These are phyloP conservation scores for Phytophthora cryptogea DNA, from an alignment of 352 stramenopile genomes.

Conservation along the genomic window DNA sequence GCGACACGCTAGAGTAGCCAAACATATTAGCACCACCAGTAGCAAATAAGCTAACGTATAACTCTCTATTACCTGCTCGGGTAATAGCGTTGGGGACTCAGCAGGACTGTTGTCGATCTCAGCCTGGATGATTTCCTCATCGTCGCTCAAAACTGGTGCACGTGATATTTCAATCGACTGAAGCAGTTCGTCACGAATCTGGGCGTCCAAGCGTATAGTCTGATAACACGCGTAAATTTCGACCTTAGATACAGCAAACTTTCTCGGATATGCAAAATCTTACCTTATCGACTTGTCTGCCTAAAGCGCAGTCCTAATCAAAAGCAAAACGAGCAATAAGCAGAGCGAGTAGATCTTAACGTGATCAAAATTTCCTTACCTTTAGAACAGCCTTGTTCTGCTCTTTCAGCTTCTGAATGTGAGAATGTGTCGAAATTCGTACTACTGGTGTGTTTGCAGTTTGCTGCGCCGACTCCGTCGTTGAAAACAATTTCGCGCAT, in stretches of 20 bases:
- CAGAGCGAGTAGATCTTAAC: neutral
- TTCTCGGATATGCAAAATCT: neutral
- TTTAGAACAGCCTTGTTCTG: slow-evolving; percentile 22
- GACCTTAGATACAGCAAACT: neutral
- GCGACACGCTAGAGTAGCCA: slow-evolving; percentile 39
- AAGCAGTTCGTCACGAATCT: slow-evolving; percentile 50
- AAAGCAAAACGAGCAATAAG: neutral
- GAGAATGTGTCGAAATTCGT: slow-evolving; percentile 11
- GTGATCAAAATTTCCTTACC: slow-evolving; percentile 13
- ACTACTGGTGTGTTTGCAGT: neutral
- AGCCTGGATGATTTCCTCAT: neutral
- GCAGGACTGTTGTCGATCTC: slow-evolving; percentile 8
- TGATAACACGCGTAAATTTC: slow-evolving; percentile 6
- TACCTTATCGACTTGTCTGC: slow-evolving; percentile 47
- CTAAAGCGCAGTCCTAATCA: slow-evolving; percentile 32
- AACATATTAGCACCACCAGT: neutral
- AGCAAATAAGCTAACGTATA: neutral
- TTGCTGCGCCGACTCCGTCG: slow-evolving; percentile 15
- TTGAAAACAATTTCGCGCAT: slow-evolving; percentile 39
- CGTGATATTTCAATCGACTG: slow-evolving; percentile 21
- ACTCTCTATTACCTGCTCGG: slow-evolving; percentile 23
- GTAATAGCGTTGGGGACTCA: slow-evolving; percentile 18
- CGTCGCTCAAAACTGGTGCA: neutral
- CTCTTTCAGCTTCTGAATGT: slow-evolving; percentile 24
- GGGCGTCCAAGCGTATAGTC: slow-evolving; percentile 38